Evolutionary conservation across 2,329 filamentous ascomycete species (phyloP).

Genomic region (Cladosporium sp.): DNA sequence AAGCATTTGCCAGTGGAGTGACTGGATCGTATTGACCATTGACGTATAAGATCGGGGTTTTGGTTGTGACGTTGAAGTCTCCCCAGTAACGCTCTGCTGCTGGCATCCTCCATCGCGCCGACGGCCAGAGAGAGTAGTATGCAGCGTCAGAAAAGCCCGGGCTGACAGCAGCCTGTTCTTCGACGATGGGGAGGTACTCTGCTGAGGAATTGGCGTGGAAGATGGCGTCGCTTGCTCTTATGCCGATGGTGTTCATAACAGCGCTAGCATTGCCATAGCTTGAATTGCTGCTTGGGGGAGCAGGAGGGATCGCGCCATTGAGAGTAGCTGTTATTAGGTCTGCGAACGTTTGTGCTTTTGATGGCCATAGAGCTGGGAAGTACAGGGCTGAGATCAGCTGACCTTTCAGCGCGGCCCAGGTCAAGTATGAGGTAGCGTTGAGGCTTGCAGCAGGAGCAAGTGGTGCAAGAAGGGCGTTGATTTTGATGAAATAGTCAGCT

Average conservation of each 20-base stretch:
- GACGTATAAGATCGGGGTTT: slow-evolving; percentile 55
- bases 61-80: slow-evolving; percentile 22
- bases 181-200: neutral
- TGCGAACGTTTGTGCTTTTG: no score
- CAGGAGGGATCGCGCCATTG: no score
- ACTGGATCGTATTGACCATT: slow-evolving; percentile 58
- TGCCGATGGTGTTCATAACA: neutral
- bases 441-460: neutral
- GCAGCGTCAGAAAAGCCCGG: neutral
- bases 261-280: no score
- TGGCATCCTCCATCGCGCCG: neutral
- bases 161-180: neutral
- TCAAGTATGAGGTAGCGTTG: no score
- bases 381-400: no score
- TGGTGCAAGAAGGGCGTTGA: neutral
- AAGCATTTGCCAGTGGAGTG: slow-evolving; percentile 50
- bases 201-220: neutral
- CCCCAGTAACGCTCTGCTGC: slow-evolving; percentile 17
- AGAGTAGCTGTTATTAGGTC: no score
- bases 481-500: neutral
- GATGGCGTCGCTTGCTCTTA: neutral
- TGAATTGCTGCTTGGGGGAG: no score
- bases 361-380: no score
- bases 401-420: no score
- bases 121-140: neutral